Evolutionary conservation across 1,139 yeast species (phyloP), one percentile per base, ranked within the genome.

Genomic region (Diutina siamensis): DNA sequence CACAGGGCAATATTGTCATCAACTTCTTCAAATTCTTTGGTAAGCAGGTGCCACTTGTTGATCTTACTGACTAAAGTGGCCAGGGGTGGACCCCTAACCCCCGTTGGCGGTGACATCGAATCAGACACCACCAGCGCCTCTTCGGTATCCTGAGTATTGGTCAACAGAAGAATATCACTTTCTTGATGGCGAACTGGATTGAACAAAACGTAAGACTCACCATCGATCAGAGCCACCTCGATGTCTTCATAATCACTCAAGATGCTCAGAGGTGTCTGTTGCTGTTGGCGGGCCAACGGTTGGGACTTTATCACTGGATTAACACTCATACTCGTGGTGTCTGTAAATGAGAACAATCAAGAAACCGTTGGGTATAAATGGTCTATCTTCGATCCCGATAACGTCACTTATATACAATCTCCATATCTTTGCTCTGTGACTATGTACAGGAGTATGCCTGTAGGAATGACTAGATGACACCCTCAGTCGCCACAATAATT

Each of bases 1-100:
- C 74, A 70, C 45, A 70, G 64, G 15, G 75, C 75, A 3, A 64
- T 60, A 51, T 69, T 68, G 50, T 70, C 75, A 49, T 67, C 71
- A 5, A 65, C 42, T 1, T 38, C 31, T 4, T 25, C 58, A 27
- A 59, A 42, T 34, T 54, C 49, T 45, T 46, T 44, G 50, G 20
- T 41, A 51, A 48, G 47, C 44, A 45, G 47, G 40, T 51, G 50
- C 59, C 59, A 56, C 36, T 49, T 50, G 47, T 54, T 46, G 21
- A 56, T 56, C 36, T 60, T 60, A 47, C 54, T 50, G 17, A 38
- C 19, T 5, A 38, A 17, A 13, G 27, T 21, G 12, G n/a, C 28
- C 40, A 20, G 40, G 10, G 28, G 34, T 32, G 34, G 34, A 32
- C 15, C 15, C 7, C 17, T 8, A 12, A 4, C 15, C 5, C 34